A percentile compares a stretch with the other conserved stretches of the same genome.
Conservation (phyloP, 371 early-diverging fungal species). For the Mucor saturninus region DNA sequence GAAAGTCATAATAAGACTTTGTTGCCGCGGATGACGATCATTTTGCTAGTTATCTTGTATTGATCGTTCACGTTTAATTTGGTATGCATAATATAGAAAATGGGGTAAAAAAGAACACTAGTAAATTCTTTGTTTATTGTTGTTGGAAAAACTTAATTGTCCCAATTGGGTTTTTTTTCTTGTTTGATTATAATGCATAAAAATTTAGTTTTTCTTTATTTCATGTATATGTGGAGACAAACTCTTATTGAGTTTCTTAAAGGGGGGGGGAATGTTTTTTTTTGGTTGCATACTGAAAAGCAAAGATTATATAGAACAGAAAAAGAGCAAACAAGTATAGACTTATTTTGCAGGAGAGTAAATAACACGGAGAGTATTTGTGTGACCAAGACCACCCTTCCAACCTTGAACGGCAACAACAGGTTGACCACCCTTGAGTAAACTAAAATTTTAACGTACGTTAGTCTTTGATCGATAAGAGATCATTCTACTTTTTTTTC, state of each 20-base stretch:
- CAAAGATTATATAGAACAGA: background rate
- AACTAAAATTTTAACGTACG: constrained; percentile 24
- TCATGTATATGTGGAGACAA: background rate
- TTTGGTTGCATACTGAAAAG: background rate
- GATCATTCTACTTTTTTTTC: background rate
- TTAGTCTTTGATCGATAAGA: background rate
- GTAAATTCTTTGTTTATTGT: background rate
- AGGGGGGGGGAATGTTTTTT: background rate
- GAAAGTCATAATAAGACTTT: too few species aligned
- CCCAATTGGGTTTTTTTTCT: constrained; percentile 5
- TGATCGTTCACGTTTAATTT: too few species aligned
- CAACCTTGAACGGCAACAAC: constrained; percentile 87
- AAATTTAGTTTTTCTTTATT: background rate
- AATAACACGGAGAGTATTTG: constrained; percentile 85
- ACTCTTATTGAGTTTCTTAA: background rate
- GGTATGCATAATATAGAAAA: background rate
- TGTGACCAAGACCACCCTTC: constrained; percentile 82
- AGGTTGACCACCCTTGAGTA: constrained; percentile 68
- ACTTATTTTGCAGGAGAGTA: constrained; percentile 31
- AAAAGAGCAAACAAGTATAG: background rate
- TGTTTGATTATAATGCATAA: background rate
- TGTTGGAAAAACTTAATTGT: background rate
- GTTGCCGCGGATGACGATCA: too few species aligned
- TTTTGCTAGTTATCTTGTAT: too few species aligned
- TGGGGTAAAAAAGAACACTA: background rate